phyloP scores from a whole-genome alignment of 257 asterid species.

The Plantago elongata region DNA sequence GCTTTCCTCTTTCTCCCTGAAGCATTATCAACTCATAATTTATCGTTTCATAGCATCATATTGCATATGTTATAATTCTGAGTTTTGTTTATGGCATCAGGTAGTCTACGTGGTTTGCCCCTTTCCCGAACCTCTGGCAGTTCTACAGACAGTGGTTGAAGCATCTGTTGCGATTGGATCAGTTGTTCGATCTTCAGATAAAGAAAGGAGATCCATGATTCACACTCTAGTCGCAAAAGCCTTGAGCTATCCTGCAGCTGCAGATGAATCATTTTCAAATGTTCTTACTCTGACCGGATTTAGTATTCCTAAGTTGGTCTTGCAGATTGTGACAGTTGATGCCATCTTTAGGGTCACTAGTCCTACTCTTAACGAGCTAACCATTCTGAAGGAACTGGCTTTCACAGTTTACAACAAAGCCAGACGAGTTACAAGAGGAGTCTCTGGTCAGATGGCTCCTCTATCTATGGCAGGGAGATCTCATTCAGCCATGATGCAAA shows the following conservation, averaged over 20 bases:
- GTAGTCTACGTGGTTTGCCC: slow-evolving; percentile 97
- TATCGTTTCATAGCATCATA: too few relatives aligned
- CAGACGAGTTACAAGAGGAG: slow-evolving; percentile 70
- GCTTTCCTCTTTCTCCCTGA: too few relatives aligned
- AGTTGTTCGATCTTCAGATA: slow-evolving; percentile 75
- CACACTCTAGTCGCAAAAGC: slow-evolving; percentile 98
- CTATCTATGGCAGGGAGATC: slow-evolving; percentile 60
- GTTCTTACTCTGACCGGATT: slow-evolving; percentile 86
- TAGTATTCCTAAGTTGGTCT: slow-evolving; percentile 81
- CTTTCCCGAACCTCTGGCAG: slow-evolving; percentile 96
- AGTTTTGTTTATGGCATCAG: slow-evolving; percentile 38
- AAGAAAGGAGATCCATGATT: slow-evolving; percentile 80
- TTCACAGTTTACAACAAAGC: slow-evolving; percentile 96
- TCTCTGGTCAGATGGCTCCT: slow-evolving; percentile 51
- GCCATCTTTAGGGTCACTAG: slow-evolving; percentile 90
- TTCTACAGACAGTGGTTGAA: slow-evolving; percentile 84
- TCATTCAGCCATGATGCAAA: slow-evolving; percentile 67
- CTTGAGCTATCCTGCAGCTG: slow-evolving; percentile 73
- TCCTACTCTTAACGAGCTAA: slow-evolving; percentile 80
- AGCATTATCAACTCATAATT: too few relatives aligned
- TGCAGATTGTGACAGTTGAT: slow-evolving; percentile 97
- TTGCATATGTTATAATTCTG: slow-evolving; percentile 8
- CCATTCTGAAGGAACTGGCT: slow-evolving; percentile 85
- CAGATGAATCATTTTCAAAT: slow-evolving; percentile 86
- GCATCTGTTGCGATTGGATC: slow-evolving; percentile 92